Percentiles rank a stretch among this genome's conserved stretches.
phyloP scores from a whole-genome alignment of 2,329 filamentous ascomycete species.

The Epichloe elymi region DNA sequence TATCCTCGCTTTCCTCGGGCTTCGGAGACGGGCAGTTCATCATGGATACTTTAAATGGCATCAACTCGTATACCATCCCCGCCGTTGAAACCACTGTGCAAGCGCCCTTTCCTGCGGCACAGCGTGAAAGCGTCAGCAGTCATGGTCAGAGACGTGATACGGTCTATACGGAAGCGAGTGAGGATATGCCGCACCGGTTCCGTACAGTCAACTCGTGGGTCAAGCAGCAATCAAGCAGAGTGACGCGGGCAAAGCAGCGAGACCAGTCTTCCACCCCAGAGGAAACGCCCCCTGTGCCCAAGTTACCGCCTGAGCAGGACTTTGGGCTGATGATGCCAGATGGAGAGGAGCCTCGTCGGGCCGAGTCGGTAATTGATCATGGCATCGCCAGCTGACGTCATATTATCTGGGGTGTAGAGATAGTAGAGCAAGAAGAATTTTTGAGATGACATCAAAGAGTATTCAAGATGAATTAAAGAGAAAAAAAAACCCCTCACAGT shows the following conservation, averaged over 20 bases:
- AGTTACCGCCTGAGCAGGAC: slow-evolving; percentile 31
- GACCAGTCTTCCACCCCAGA: slow-evolving; percentile 7
- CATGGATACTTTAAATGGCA: slow-evolving; percentile 12
- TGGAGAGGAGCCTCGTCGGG: slow-evolving; percentile 30
- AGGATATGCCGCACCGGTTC: slow-evolving; percentile 43
- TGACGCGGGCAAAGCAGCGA: slow-evolving; percentile 33
- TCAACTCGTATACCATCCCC: slow-evolving; percentile 15
- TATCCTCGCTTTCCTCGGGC: slow-evolving; percentile 50
- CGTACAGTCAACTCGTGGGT: slow-evolving; percentile 51
- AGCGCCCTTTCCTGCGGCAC: slow-evolving; percentile 5
- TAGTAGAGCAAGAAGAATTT: background rate
- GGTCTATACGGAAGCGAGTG: slow-evolving; percentile 37
- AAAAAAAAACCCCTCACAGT: background rate
- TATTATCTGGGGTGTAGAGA: background rate
- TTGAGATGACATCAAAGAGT: background rate
- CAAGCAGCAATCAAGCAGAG: slow-evolving; percentile 44
- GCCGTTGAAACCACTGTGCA: slow-evolving; percentile 8
- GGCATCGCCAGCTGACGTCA: slow-evolving; percentile 1
- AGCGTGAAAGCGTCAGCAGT: slow-evolving; percentile 6
- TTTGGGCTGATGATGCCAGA: slow-evolving; percentile 39
- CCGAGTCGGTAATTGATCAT: slow-evolving; percentile 15
- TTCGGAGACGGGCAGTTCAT: slow-evolving; percentile 51
- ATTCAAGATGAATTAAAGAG: background rate
- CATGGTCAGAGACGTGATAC: slow-evolving; percentile 28
- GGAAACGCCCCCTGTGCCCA: slow-evolving; percentile 28